Evolutionary conservation across 306 rosid species (phyloP), one percentile per base, ranked within the genome.

Genomic region (Lagenaria siceraria): DNA sequence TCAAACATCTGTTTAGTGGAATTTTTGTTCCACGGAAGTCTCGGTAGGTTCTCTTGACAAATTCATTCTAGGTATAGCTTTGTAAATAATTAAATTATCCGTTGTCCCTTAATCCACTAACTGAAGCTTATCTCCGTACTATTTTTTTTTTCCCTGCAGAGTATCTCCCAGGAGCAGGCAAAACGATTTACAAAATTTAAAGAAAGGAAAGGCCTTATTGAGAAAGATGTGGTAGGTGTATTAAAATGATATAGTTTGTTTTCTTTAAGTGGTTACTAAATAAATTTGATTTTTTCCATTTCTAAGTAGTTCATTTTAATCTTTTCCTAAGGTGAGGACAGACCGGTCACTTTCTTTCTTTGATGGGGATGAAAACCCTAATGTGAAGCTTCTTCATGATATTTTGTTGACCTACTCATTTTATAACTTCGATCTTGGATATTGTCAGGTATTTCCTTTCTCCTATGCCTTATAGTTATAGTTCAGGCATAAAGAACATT

Each of bases 361-460:
- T 62, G 99, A 96, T 4, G 99, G 99, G 83, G 99, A 96, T 79
- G 98, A 96, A 66, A 96, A 92, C 90, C 85, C 90, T 76, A 89
- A 89, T 75, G 96, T 96, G 81, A 87, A 82, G 80, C 75, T 86
- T 77, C 84, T 96, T 53, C 97, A 87, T 56, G 99, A 96, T 86
- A 96, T 96, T 82, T 81, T 96, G 63, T 72, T 96, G 89, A 90
- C 98, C 15, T 96, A 92, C 81, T 92, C 99, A 58, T 96, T 96
- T 91, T 96, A 96, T 93, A 96, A 96, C 87, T 96, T 96, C 19
- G 99, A 96, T 87, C 98, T 96, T 80, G 99, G 99, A 82, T 96
- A 96, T 80, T 96, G 99, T 80, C 99, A 96, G 99, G 99, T 96
- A 89, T 51, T 29, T 13, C 33, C 0, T 33, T 38, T 56, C 18